Base-by-base conservation (phyloP, 2,329 filamentous ascomycete genomes). In the Ceratocystis papillata region DNA sequence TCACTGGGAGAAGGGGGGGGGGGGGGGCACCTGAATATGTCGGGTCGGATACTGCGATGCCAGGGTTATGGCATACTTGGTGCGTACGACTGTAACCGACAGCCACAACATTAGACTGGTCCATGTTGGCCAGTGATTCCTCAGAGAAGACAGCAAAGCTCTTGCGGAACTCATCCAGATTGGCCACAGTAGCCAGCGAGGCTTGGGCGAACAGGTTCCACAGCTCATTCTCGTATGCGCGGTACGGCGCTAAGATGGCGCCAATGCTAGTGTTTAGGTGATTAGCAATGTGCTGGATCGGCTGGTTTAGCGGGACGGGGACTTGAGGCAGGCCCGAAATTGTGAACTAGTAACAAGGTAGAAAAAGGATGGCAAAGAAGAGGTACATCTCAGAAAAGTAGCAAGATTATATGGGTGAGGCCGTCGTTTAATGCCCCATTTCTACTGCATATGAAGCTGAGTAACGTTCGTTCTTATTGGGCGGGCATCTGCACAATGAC, bases 31-130 rank as follows among this genome's bases (percentile, higher is more conserved):
- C 75, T 84, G 89, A 2, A 95, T 81, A 73, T 95, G 90, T 1
- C 90, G 85, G 45, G 85, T 90, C 0, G 90, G 90, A 72, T 94
- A 92, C 73, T 93, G 86, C 57, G 87, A 90, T 44, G 84, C 88
- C 72, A 96, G 94, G 0, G 90, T 95, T 67, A 96, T 86, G 8
- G 90, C 88, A 72, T 95, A 88, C 77, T 93, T 95, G 20, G 90
- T 95, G 45, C 90, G 83, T 59, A 96, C 84, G 0, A 89, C 89
- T 0, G 89, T 93, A 0, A 88, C 89, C 90, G 50, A 89, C 88
- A 37, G 84, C 90, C 17, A 94, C 85, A 17, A 95, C 84, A 73
- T 94, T 94, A 72, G 76, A 84, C 90, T 90, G 95, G 72, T 93
- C 84, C 70, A 95, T 73, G 62, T 93, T 89, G 37, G 80, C 79